These are phyloP conservation scores for Fagus crenata DNA, from an alignment of 306 rosid species.

Conservation along the genomic window DNA sequence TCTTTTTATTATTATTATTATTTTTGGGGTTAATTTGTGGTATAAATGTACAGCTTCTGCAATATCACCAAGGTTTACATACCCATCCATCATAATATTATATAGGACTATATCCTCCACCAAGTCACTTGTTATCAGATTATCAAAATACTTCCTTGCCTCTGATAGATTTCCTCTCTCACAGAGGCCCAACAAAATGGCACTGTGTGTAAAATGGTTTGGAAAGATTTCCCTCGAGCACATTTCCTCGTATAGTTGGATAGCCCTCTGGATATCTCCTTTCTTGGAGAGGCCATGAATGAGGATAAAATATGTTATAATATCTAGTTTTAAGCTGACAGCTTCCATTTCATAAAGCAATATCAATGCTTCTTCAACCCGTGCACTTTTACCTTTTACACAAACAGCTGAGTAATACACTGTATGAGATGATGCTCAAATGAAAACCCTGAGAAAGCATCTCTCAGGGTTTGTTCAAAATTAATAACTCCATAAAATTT, in stretches of 20 bases:
- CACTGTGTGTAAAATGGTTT: slow-evolving; percentile 34
- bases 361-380: slow-evolving; percentile 42
- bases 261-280: slow-evolving; percentile 46
- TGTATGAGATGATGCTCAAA: slow-evolving; percentile 39
- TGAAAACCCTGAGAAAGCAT: slow-evolving; percentile 46
- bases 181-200: slow-evolving; percentile 44
- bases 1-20: slow-evolving; percentile 24
- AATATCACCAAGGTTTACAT: slow-evolving; percentile 38
- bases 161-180: slow-evolving; percentile 38
- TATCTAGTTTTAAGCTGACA: slow-evolving; percentile 41
- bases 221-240: slow-evolving; percentile 42
- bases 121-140: slow-evolving; percentile 14
- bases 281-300: slow-evolving; percentile 54
- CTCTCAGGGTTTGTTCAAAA: slow-evolving; percentile 15
- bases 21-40: slow-evolving; percentile 14
- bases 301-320: slow-evolving; percentile 45
- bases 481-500: no score
- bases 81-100: slow-evolving; percentile 54
- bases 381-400: slow-evolving; percentile 54
- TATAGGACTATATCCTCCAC: slow-evolving; percentile 43
- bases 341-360: slow-evolving; percentile 51
- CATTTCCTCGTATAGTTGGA: slow-evolving; percentile 44
- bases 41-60: slow-evolving; percentile 41
- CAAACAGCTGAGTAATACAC: slow-evolving; percentile 46
- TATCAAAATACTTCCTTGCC: slow-evolving; percentile 51